Evolutionary conservation across 2,329 filamentous ascomycete genomes (phyloP).

Genomic region (Basipetospora chlamydospora): DNA sequence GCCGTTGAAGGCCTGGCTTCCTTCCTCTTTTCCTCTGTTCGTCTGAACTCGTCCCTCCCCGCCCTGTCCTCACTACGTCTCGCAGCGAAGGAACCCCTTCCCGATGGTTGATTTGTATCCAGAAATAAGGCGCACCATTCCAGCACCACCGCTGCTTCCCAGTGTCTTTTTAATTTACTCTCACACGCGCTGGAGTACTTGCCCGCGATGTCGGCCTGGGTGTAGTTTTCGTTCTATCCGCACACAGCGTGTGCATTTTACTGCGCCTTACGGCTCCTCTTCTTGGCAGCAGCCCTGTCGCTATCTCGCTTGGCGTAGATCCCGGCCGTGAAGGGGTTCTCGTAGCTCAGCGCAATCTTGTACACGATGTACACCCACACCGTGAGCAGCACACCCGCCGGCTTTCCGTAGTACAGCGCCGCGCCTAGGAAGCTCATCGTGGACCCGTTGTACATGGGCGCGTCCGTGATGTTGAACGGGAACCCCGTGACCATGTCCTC

Average conservation of each 20-base stretch:
- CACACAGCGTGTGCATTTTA: no score
- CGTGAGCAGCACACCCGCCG: conserved; percentile 69
- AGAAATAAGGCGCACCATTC: no score
- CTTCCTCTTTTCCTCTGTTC: no score
- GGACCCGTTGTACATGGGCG: conserved; percentile 94
- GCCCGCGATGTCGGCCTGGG: background rate
- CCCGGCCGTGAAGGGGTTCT: conserved; percentile 85
- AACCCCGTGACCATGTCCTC: conserved; percentile 88
- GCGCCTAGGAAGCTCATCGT: conserved; percentile 86
- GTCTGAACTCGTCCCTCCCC: no score
- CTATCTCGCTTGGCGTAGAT: conserved; percentile 82
- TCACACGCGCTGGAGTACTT: no score
- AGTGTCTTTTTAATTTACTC: no score
- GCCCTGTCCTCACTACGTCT: no score
- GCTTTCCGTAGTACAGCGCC: conserved; percentile 72
- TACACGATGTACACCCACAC: conserved; percentile 65
- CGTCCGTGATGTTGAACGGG: conserved; percentile 80
- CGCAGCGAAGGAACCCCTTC: no score
- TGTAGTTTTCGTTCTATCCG: background rate
- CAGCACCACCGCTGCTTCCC: no score
- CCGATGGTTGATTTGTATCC: no score
- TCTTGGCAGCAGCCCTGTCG: conserved; percentile 36
- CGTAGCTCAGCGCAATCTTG: conserved; percentile 64
- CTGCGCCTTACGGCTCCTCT: conserved; percentile 15
- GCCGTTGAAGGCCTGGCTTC: no score